Evolutionary conservation across 176 grass and related monocot species (phyloP), one percentile per base, ranked within the genome.

Genomic region (Avena sativa): DNA sequence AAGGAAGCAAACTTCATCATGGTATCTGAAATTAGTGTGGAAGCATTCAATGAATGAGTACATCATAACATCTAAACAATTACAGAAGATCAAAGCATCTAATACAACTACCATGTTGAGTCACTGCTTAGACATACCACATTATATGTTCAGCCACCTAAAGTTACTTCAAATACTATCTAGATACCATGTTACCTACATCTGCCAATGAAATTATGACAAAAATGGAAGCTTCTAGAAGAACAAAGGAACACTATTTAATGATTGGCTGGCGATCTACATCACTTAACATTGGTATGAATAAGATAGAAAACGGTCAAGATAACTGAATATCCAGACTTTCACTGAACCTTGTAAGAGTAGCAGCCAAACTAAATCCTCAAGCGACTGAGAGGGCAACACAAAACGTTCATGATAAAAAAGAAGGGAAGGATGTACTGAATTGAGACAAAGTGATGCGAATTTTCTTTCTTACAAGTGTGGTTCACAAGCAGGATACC

Each of bases 1-100:
- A 96, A 99, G 2, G 97, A 93, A 13, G 94, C 97, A 92, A 99
- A 96, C 78, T 99, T 99, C 97, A 99, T 99, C 97, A 99, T 99
- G 62, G 97, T 99, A 74, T 99, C 97, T 99, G 83, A 78, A 89
- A 15, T 51, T 14, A 85, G n/a, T 2, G 70, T 19, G 14, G 25
- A 86, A 79, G 17, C 13, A 51, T 73, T 36, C 12, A 60, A 76
- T n/a, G 26, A 17, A 11, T 34, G 47, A 87, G 19, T 74, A 47
- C 23, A 81, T 5, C 16, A 32, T 34, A 69, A 66, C 4, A 57
- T 25, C 6, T 6, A 19, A 44, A 16, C 65, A 91, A 40, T 23
- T 68, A 67, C 8, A 85, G 57, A 58, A 79, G 67, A 75, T 74
- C 21, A 78, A 90, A 82, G 70, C 15, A 65, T 74, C 7, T 15